These are phyloP conservation scores for Rhodotorula paludigena DNA, from an alignment of 768 basidiomycete genomes.

Conservation along the genomic window DNA sequence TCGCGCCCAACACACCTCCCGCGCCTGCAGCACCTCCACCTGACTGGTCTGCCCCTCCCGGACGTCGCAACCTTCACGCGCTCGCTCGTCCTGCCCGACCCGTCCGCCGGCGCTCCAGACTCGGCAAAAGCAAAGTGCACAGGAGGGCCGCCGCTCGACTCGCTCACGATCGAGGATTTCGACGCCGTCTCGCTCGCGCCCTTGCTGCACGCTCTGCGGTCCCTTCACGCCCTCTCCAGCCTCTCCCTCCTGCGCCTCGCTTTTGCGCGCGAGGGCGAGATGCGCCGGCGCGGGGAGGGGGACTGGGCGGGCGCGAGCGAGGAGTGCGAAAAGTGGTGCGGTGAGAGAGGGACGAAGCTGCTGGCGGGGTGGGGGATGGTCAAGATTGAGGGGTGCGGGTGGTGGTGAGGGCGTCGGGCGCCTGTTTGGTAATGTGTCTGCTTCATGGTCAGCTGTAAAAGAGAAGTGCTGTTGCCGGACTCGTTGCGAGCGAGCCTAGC, in stretches of 20 bases:
- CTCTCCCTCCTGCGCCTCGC: slow-evolving; percentile 12
- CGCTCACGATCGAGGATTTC: slow-evolving; percentile 32
- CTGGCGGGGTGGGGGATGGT: slow-evolving; percentile 21
- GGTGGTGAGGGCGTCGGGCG: slow-evolving; percentile 10
- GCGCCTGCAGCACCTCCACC: slow-evolving; percentile 11
- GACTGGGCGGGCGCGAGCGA: not conserved
- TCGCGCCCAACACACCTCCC: not conserved
- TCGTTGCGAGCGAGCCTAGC: no score
- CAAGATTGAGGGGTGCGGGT: slow-evolving; percentile 7
- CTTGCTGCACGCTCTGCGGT: slow-evolving; percentile 2
- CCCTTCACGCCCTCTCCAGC: not conserved
- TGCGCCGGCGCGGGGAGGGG: not conserved
- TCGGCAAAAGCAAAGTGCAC: accelerated
- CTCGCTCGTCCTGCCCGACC: slow-evolving; percentile 2
- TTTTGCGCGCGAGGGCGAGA: slow-evolving; percentile 1
- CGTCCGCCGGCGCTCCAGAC: no score
- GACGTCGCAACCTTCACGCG: not conserved
- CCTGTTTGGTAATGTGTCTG: not conserved
- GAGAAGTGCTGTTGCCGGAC: not conserved
- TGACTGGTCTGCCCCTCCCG: slow-evolving; percentile 26
- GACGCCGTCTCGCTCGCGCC: slow-evolving; percentile 1
- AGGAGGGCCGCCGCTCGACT: not conserved
- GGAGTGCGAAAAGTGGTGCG: slow-evolving; percentile 20
- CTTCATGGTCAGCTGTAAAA: no score
- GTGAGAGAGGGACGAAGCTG: not conserved